Conservation (phyloP, 169 alveolate genomes). For the Cryptosporidium sp. region DNA sequence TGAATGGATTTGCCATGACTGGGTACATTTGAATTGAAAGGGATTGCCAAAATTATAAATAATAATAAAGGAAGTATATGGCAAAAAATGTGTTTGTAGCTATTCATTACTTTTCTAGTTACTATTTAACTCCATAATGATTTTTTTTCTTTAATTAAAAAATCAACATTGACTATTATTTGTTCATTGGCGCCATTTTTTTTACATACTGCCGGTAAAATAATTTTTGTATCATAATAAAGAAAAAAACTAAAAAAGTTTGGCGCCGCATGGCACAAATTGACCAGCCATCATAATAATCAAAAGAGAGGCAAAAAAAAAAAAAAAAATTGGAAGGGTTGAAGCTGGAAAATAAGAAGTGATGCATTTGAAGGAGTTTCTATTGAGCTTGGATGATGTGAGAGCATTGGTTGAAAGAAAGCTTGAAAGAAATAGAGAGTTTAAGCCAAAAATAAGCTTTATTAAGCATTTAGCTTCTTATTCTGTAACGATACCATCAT, state of each 20-base stretch:
- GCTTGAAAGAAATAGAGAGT: slow-evolving; percentile 1
- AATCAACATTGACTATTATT: not conserved
- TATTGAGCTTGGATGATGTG: slow-evolving; percentile 20
- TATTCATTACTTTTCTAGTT: not conserved
- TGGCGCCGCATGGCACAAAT: not conserved
- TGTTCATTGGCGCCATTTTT: not conserved
- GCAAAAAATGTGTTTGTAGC: not conserved
- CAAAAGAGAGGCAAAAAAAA: not conserved
- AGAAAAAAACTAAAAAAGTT: not conserved
- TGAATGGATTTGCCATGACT: not conserved
- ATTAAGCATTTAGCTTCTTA: slow-evolving; percentile 20
- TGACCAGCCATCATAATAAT: not conserved
- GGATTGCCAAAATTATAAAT: not conserved
- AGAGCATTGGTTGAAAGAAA: slow-evolving; percentile 7
- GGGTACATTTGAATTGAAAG: not conserved
- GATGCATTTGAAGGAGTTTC: slow-evolving; percentile 16
- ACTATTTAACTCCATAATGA: not conserved
- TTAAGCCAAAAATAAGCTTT: slow-evolving; percentile 20
- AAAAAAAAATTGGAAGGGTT: not conserved
- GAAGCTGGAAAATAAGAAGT: not conserved
- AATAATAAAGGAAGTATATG: not conserved
- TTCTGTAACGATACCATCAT: slow-evolving; percentile 25
- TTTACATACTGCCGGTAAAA: too few species aligned
- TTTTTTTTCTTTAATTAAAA: not conserved
- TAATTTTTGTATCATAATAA: too few species aligned